Base-by-base conservation (phyloP, 2,329 filamentous ascomycete genomes). In the Phyllosticta citriasiana region DNA sequence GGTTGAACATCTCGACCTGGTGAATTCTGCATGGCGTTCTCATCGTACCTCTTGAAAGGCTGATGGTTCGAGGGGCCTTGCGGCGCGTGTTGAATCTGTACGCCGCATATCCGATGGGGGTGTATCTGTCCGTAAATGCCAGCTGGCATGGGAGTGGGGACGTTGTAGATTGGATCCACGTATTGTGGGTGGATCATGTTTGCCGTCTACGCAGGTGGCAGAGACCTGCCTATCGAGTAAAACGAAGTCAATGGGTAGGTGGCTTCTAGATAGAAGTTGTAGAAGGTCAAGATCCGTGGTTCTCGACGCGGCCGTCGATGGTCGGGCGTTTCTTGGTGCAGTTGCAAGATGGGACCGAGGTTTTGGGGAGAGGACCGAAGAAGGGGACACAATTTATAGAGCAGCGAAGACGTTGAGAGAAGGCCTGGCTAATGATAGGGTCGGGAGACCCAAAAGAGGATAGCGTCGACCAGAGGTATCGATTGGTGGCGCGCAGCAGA, bases 41-140 rank as follows among this genome's bases (percentile, higher is more conserved):
- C 55, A 47, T 51, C 59, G 59, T 61, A 61, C 59, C 59, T 61
- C 35, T 22, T 53, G 26, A 61, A 54, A 22, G 57, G 57, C 57
- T 27, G 52, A 50, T 54, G 10, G n/a, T 59, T 30, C 33, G 51
- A 25, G 3, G 52, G 52, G 14, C 54, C 33, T 40, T 4, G 33
- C 12, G 33, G 33, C 14, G 33, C 10, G 4, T 40, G 33, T 12
- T 12, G 33, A 16, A 40, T 40, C 14, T 40, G 33, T 16, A 40
- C 4, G 10, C 33, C 33, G 33, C 33, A 40, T 4, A 40, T 12
- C 9, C 33, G 33, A 16, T 40, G 10, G 33, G 4, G 33, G 33
- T 40, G 14, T 40, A 25, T 22, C 19, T 22, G 19, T 22, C 19
- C 19, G 19, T 22, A 22, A 2, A 22, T 22, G 19, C 19, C 19